Evolutionary conservation across 1,284 basidiomycete species (phyloP).

Genomic region (Kwoniella shivajii): DNA sequence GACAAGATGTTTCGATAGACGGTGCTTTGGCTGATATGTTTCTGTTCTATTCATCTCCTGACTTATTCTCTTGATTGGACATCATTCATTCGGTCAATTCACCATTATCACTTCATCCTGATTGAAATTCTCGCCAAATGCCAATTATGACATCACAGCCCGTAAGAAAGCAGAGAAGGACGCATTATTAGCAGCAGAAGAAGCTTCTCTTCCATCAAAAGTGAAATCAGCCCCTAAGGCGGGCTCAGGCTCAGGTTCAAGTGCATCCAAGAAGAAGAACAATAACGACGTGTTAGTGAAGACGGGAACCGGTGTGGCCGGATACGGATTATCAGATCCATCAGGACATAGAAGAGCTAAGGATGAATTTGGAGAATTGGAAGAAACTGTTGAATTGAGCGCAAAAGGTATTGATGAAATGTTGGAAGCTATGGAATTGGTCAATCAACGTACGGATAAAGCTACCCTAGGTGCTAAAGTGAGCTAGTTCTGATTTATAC

Average conservation of each 20-base stretch:
- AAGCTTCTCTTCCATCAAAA: conserved; percentile 67
- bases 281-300: conserved; percentile 15
- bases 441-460: conserved; percentile 90
- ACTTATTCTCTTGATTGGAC: too few species aligned
- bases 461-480: conserved; percentile 69
- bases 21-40: not conserved
- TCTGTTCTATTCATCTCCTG: not conserved
- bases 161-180: conserved; percentile 59
- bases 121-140: too few species aligned
- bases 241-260: conserved; percentile 40
- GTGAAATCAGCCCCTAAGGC: conserved; percentile 53
- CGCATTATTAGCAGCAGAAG: conserved; percentile 73
- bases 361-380: conserved; percentile 38
- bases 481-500: conserved; percentile 3
- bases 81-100: too few species aligned
- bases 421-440: conserved; percentile 82
- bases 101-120: too few species aligned
- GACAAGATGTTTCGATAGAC: too few species aligned
- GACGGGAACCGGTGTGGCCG: conserved; percentile 28
- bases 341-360: conserved; percentile 61
- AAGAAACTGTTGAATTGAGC: conserved; percentile 67
- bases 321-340: conserved; percentile 59
- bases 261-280: conserved; percentile 41
- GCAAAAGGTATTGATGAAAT: conserved; percentile 92
- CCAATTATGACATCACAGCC: conserved; percentile 33